A percentile compares a stretch with the other conserved stretches of the same genome.
Evolutionary conservation across 1,139 yeast genomes (phyloP).

Genomic region (Saccharomyces hybrid): DNA sequence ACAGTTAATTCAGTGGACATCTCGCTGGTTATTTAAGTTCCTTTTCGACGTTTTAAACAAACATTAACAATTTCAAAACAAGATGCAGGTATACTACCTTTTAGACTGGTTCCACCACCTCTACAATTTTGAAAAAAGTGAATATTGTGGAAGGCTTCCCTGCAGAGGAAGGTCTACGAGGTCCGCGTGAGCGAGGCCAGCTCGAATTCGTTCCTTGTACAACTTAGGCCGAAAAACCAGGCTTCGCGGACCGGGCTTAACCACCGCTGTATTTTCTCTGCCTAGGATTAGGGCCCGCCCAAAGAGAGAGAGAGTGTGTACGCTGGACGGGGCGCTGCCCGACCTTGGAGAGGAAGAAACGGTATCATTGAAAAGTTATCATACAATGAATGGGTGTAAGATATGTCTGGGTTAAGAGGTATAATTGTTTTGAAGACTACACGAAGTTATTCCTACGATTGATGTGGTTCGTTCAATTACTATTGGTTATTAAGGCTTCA

Average conservation of each 20-base stretch:
- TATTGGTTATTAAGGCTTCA: background rate
- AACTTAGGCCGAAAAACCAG: background rate
- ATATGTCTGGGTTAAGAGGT: background rate
- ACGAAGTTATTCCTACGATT: background rate
- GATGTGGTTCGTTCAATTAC: background rate
- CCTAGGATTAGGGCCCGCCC: background rate
- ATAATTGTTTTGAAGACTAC: background rate
- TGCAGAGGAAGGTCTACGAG: background rate
- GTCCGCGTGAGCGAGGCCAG: background rate
- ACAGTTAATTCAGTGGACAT: constrained; percentile 99
- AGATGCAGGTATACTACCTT: background rate
- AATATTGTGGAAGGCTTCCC: background rate
- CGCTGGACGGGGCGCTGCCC: background rate
- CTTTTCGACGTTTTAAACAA: constrained; percentile 7
- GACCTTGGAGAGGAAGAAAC: background rate
- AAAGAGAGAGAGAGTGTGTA: background rate
- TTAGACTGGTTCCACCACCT: background rate
- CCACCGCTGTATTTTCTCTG: background rate
- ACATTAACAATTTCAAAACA: background rate
- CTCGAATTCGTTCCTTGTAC: background rate
- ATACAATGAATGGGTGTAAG: background rate
- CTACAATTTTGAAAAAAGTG: background rate
- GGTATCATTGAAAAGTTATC: background rate
- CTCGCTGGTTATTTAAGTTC: constrained; percentile 35
- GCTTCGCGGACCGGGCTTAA: background rate